Base-by-base conservation (phyloP, 139 green algal genomes). In the Closterium sp. region DNA sequence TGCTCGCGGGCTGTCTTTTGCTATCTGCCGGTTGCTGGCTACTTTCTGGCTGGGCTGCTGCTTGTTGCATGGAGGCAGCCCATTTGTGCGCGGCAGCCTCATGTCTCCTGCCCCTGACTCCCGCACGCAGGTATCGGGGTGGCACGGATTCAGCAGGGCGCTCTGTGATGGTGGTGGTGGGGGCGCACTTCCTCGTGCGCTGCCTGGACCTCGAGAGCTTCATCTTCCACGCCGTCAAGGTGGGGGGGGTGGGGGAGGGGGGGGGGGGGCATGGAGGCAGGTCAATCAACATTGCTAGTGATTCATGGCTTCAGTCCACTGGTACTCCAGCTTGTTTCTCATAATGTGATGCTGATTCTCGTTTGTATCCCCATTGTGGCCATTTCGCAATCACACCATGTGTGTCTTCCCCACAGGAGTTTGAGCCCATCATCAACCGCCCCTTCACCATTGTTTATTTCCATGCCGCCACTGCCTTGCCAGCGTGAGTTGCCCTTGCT, bases 381-480 rank as follows among this genome's bases (percentile, higher is more conserved):
- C 16, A 38, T 87, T 64, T 32, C 31, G 90, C 32, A 34, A 33
- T 33, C 5, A 3, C 55, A 76, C 55, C 55, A 76, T 76, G 55
- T 19, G 55, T 76, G 16, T 76, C n/a, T 76, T 64, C 25, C 90
- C 35, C 32, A 88, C 69, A 91, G 89, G 91, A 94, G 64, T 94
- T 94, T 91, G 91, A 94, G 84, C 90, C 69, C 32, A 32, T 94
- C 16, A 66, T 66, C 9, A 43, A 94, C 4, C 66, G 33, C 4
- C 89, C 89, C 21, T 94, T 91, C 84, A 66, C 36, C 33, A 86
- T 94, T 91, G 38, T 94, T 25, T 94, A 94, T 35, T 94, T 93
- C 91, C 91, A 94, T 33, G 93, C 91, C 16, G 89, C 66, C 23
- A 90, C 38, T 10, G 25, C 86, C 31, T 28, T 93, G 28, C 66